Base-by-base conservation (phyloP, 2,329 filamentous ascomycete genomes). In the Nemania sp. region DNA sequence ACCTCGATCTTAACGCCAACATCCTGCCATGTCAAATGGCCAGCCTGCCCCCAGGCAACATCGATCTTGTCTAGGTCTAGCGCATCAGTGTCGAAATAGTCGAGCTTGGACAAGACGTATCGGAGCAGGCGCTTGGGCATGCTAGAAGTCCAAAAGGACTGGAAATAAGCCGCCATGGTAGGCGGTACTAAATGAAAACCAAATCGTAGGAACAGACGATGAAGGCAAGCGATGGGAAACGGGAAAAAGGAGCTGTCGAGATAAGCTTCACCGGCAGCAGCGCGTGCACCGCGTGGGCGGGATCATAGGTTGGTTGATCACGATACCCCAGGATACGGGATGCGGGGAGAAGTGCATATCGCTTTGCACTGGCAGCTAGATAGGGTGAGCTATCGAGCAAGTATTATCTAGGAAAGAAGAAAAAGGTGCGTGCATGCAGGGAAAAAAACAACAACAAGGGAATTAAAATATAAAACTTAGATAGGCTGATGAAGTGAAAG, bases 41-140 rank as follows among this genome's bases (percentile, higher is more conserved):
- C 96, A 72, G 91, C 90, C 79, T 91, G 90, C 38, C 96, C 96
- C 80, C 93, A 88, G 53, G 90, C 90, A 73, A 98, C 88, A 74
- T 97, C 93, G 70, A 98, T 82, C 73, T 93, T 93, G 72, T 96
- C 93, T 69, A 96, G 86, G 76, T 98, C 92, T 73, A 98, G 84
- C 13, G 92, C 90, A 77, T 97, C 92, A 65, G 93, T 92, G 76
- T 98, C 96, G 67, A 99, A 88, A 63, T 98, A 86, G 74, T 97
- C 94, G 67, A 97, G 86, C 66, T 91, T 90, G 26, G 92, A 91
- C 49, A 99, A 84, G 57, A 91, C 93, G 83, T 96, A 97, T 73
- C 93, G 91, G 72, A 98, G 87, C 75, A 98, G 86, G 79, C 92
- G 90, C 86, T 96, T 97, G 82, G 94, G 93, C 85, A 97, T 93